phyloP scores from a whole-genome alignment of 1,284 basidiomycete species.

The Moesziomyces parantarcticus region DNA sequence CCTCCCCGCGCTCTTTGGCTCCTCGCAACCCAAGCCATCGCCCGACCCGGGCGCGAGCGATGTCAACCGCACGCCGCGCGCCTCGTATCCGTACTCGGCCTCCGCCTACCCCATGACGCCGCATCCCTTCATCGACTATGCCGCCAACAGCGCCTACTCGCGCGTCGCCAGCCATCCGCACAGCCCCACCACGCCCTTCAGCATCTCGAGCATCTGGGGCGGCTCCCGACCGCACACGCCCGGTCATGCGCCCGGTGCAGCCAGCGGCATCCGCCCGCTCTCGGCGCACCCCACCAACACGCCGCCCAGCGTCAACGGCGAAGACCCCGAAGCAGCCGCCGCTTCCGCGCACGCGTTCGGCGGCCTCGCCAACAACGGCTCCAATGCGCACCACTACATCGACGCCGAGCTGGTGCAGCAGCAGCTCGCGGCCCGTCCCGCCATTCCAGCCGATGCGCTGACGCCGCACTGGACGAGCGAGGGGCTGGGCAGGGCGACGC shows the following conservation, averaged over 20 bases:
- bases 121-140: constrained; percentile 63
- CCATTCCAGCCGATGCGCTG: constrained; percentile 59
- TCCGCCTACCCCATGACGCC: constrained; percentile 55
- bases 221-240: constrained; percentile 56
- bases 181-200: constrained; percentile 56
- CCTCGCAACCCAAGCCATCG: constrained; percentile 13
- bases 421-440: constrained; percentile 35
- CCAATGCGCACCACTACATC: constrained; percentile 31
- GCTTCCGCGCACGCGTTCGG: constrained; percentile 9
- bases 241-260: constrained; percentile 19
- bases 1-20: constrained; percentile 61
- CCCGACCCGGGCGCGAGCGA: constrained; percentile 27
- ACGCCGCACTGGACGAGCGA: constrained; percentile 62
- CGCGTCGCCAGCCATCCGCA: constrained; percentile 48
- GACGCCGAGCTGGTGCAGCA: constrained; percentile 44
- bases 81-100: constrained; percentile 26
- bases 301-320: constrained; percentile 58
- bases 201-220: constrained; percentile 55
- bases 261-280: constrained; percentile 41
- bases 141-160: constrained; percentile 40
- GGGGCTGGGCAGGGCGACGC: constrained; percentile 57
- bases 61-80: constrained; percentile 40
- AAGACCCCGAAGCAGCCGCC: constrained; percentile 34
- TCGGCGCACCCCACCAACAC: constrained; percentile 39
- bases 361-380: constrained; percentile 30